These are phyloP conservation scores for Bocquillonia castaneifolia DNA, from an alignment of 441 rosid genomes.

Conservation along the genomic window DNA sequence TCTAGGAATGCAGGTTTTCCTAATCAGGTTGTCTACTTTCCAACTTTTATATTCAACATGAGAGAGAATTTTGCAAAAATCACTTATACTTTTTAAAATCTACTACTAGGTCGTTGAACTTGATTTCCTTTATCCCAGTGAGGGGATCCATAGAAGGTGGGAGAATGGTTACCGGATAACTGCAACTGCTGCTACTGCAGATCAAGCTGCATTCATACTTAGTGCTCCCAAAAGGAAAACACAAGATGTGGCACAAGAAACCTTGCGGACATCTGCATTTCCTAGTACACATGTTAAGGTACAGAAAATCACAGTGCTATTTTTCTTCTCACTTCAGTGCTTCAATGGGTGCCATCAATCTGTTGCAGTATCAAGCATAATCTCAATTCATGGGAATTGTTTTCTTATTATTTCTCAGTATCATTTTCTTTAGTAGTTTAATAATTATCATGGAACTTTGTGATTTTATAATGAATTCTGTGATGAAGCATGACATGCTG, in stretches of 20 bases:
- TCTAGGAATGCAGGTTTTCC: conserved; percentile 49
- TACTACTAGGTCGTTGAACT: conserved; percentile 45
- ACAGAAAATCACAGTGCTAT: not conserved
- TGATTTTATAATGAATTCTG: not conserved
- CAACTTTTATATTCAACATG: conserved; percentile 58
- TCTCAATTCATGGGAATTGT: not conserved
- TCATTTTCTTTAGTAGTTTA: not conserved
- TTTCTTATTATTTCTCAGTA: not conserved
- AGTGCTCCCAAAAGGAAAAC: conserved; percentile 41
- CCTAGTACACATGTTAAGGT: conserved; percentile 73
- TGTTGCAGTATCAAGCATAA: not conserved
- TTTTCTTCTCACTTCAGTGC: not conserved
- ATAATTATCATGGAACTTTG: not conserved
- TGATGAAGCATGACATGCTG: not conserved
- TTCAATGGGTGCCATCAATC: not conserved
- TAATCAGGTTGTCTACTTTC: conserved; percentile 36
- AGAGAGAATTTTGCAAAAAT: conserved; percentile 67
- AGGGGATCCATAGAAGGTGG: conserved; percentile 54
- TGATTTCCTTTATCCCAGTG: conserved; percentile 56
- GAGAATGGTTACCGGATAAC: conserved; percentile 45
- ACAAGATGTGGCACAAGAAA: conserved; percentile 41
- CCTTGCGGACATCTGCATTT: conserved; percentile 46
- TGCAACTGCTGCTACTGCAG: conserved; percentile 44
- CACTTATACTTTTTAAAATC: conserved; percentile 24
- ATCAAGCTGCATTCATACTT: conserved; percentile 46